Percentiles rank a stretch among this genome's conserved stretches.
Conservation (phyloP, 2,329 filamentous ascomycete species). For the Zymoseptoria brevis region DNA sequence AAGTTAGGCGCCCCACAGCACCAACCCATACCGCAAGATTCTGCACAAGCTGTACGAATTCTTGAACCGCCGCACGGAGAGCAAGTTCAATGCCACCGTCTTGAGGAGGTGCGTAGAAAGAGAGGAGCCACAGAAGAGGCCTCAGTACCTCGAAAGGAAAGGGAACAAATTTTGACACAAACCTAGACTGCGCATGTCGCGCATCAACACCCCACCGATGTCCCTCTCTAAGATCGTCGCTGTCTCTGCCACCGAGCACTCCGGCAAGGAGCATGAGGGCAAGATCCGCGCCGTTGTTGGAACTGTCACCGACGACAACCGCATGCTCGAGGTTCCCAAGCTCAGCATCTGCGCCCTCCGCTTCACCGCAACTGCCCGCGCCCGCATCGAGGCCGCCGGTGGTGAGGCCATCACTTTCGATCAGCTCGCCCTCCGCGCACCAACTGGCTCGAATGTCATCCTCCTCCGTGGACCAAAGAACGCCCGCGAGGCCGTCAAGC, state of each 20-base stretch:
- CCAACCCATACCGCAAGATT: conserved; percentile 30
- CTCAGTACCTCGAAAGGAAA: not conserved
- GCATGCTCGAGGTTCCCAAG: conserved; percentile 83
- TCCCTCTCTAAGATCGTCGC: conserved; percentile 84
- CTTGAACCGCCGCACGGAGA: conserved; percentile 66
- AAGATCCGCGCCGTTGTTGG: conserved; percentile 91
- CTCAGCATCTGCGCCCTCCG: conserved; percentile 86
- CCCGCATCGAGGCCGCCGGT: conserved; percentile 85
- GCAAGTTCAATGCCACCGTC: conserved; percentile 97
- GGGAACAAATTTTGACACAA: conserved; percentile 3
- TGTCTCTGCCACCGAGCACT: conserved; percentile 45
- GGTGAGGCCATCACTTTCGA: conserved; percentile 94
- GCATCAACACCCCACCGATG: conserved; percentile 79
- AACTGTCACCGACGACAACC: conserved; percentile 97
- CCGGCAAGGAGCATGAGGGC: conserved; percentile 52
- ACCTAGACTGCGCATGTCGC: conserved; percentile 86
- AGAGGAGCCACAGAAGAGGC: not conserved
- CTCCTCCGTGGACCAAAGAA: conserved; percentile 98
- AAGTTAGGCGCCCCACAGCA: conserved; percentile 70
- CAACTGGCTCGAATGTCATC: conserved; percentile 93
- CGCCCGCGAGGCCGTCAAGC: conserved; percentile 93
- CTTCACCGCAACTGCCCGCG: conserved; percentile 93
- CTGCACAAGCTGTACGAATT: conserved; percentile 47
- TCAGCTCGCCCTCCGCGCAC: conserved; percentile 89
- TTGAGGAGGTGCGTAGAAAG: conserved; percentile 50